A percentile compares a stretch with the other conserved stretches of the same genome.
These are phyloP conservation scores for Narthecium ossifragum DNA, from an alignment of 106 monocot genomes.

Conservation along the genomic window DNA sequence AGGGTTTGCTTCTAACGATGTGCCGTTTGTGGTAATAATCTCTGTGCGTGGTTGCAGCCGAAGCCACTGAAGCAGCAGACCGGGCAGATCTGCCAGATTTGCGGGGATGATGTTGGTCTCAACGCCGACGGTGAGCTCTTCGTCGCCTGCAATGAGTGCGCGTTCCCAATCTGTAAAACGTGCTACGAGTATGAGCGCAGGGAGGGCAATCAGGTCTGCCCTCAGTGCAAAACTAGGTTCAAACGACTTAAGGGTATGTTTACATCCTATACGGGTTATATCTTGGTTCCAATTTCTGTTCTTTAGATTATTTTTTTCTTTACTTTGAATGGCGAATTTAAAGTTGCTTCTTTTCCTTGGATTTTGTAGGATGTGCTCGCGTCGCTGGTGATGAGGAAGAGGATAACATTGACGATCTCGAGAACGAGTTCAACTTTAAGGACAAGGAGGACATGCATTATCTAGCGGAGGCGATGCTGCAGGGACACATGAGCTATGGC, in stretches of 20 bases:
- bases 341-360: too few species aligned
- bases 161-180: slow-evolving; percentile 73
- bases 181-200: slow-evolving; percentile 93
- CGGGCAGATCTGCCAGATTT: slow-evolving; percentile 95
- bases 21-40: too few species aligned
- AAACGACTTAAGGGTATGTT: slow-evolving; percentile 88
- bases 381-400: slow-evolving; percentile 93
- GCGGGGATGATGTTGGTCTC: slow-evolving; percentile 91
- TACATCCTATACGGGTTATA: too few species aligned
- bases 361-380: slow-evolving; percentile 59
- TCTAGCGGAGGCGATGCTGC: slow-evolving; percentile 66
- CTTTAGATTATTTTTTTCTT: too few species aligned
- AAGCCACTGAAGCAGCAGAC: slow-evolving; percentile 66
- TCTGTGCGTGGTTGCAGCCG: slow-evolving; percentile 74
- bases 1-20: too few species aligned
- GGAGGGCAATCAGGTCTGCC: slow-evolving; percentile 90
- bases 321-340: too few species aligned
- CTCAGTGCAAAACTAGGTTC: slow-evolving; percentile 95
- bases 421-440: slow-evolving; percentile 78
- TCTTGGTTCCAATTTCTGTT: too few species aligned
- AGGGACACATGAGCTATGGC: slow-evolving; percentile 93
- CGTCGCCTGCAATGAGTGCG: slow-evolving; percentile 95
- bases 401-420: slow-evolving; percentile 85
- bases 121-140: slow-evolving; percentile 75
- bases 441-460: slow-evolving; percentile 46